A percentile compares a stretch with the other conserved stretches of the same genome.
These are phyloP conservation scores for Wickerhamiella parazyma DNA, from an alignment of 805 yeast species.

Conservation along the genomic window DNA sequence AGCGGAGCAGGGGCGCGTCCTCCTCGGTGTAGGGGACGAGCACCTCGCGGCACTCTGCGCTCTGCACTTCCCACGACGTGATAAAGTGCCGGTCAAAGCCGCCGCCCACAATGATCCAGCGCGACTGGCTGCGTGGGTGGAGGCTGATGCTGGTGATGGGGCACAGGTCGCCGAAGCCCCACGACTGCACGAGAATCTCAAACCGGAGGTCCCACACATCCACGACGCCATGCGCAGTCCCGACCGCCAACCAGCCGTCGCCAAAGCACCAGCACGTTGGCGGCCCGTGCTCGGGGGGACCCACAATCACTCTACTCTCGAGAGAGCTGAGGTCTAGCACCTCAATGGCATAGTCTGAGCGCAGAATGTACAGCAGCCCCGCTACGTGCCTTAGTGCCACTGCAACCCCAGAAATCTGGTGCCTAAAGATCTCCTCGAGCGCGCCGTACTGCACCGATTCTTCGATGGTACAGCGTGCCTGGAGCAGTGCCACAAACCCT, in stretches of 20 bases:
- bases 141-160: conserved; percentile 38
- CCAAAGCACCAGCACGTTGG: conserved; percentile 49
- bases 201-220: conserved; percentile 76
- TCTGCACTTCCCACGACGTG: conserved; percentile 64
- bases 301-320: conserved; percentile 34
- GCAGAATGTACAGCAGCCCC: conserved; percentile 13
- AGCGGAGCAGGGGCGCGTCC: conserved; percentile 15
- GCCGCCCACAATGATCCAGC: conserved; percentile 47
- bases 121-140: conserved; percentile 33
- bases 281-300: conserved; percentile 52
- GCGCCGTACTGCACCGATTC: not conserved
- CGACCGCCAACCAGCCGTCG: conserved; percentile 53
- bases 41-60: conserved; percentile 40
- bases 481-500: not conserved
- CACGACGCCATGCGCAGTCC: conserved; percentile 61
- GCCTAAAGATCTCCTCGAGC: not conserved
- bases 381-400: conserved; percentile 31
- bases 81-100: conserved; percentile 49
- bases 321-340: conserved; percentile 45
- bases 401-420: conserved; percentile 28
- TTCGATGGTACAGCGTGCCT: not conserved
- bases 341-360: conserved; percentile 22
- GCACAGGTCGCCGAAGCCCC: conserved; percentile 40
- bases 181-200: conserved; percentile 42
- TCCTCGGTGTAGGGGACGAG: conserved; percentile 13